phyloP scores from a whole-genome alignment of 1,284 basidiomycete species.

The Pyrrhoderma noxium region DNA sequence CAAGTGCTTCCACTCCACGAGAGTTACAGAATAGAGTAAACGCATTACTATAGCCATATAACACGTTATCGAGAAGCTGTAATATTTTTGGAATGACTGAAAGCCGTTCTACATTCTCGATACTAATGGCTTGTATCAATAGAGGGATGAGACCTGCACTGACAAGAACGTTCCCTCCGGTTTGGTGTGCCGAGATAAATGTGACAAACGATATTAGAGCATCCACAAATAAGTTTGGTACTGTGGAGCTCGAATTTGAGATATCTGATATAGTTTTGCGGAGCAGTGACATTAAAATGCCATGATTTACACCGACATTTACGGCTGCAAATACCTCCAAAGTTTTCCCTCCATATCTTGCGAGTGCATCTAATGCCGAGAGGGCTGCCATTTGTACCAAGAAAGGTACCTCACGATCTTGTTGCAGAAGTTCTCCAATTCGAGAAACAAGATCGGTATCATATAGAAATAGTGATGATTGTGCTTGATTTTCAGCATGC shows the following conservation, averaged over 20 bases:
- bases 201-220: slow-evolving; percentile 83
- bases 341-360: slow-evolving; percentile 75
- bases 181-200: slow-evolving; percentile 77
- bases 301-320: slow-evolving; percentile 95
- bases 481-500: slow-evolving; percentile 70
- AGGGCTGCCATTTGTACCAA: slow-evolving; percentile 79
- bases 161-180: slow-evolving; percentile 88
- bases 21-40: slow-evolving; percentile 85
- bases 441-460: slow-evolving; percentile 88
- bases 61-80: slow-evolving; percentile 87
- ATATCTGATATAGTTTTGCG: slow-evolving; percentile 74
- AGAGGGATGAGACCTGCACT: slow-evolving; percentile 94
- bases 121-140: slow-evolving; percentile 83
- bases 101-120: slow-evolving; percentile 58
- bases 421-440: slow-evolving; percentile 83
- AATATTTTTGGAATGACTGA: slow-evolving; percentile 80
- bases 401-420: slow-evolving; percentile 62
- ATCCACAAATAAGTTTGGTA: slow-evolving; percentile 82
- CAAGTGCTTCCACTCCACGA: slow-evolving; percentile 80
- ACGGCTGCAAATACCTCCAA: slow-evolving; percentile 87
- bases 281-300: slow-evolving; percentile 83
- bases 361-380: slow-evolving; percentile 84
- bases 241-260: slow-evolving; percentile 49
- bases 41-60: slow-evolving; percentile 85
- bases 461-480: slow-evolving; percentile 83